Conservation (phyloP, 805 yeast genomes). For the Debaryomyces maramus region DNA sequence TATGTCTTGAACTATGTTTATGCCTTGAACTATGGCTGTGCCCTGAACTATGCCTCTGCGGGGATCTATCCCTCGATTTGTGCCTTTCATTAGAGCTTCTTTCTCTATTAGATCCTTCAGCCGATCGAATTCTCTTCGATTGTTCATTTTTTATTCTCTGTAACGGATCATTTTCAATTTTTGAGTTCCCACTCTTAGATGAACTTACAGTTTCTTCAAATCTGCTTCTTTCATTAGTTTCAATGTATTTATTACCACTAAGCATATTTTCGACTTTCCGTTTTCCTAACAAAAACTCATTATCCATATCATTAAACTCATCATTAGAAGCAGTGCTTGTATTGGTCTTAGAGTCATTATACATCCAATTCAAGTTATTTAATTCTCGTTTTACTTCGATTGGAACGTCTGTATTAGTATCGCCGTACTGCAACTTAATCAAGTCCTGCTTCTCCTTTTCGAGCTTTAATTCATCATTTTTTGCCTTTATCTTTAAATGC, state of each 20-base stretch:
- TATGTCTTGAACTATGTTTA: slow-evolving; percentile 5
- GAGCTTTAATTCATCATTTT: slow-evolving; percentile 60
- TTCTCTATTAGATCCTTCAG: slow-evolving; percentile 10
- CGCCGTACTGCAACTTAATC: slow-evolving; percentile 46
- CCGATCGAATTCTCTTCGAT: slow-evolving; percentile 8
- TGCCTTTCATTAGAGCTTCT: slow-evolving; percentile 7
- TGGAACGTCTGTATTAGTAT: slow-evolving; percentile 34
- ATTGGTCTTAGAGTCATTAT: slow-evolving; percentile 50
- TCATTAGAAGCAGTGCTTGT: slow-evolving; percentile 37
- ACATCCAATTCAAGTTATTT: slow-evolving; percentile 83
- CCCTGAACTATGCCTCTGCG: not conserved
- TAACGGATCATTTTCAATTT: slow-evolving; percentile 50
- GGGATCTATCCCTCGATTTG: slow-evolving; percentile 5
- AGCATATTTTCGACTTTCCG: slow-evolving; percentile 51
- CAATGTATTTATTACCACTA: slow-evolving; percentile 51
- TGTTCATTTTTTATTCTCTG: slow-evolving; percentile 29
- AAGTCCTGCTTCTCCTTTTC: slow-evolving; percentile 63
- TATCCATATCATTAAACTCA: slow-evolving; percentile 34
- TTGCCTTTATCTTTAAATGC: slow-evolving; percentile 59
- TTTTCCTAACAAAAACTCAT: slow-evolving; percentile 34
- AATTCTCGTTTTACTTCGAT: slow-evolving; percentile 34
- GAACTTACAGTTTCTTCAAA: slow-evolving; percentile 23
- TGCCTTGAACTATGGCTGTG: slow-evolving; percentile 7
- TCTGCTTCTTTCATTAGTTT: slow-evolving; percentile 23
- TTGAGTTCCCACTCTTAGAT: not conserved